phyloP scores from a whole-genome alignment of 176 grass and related monocot genomes.

The Hordeum marinum region DNA sequence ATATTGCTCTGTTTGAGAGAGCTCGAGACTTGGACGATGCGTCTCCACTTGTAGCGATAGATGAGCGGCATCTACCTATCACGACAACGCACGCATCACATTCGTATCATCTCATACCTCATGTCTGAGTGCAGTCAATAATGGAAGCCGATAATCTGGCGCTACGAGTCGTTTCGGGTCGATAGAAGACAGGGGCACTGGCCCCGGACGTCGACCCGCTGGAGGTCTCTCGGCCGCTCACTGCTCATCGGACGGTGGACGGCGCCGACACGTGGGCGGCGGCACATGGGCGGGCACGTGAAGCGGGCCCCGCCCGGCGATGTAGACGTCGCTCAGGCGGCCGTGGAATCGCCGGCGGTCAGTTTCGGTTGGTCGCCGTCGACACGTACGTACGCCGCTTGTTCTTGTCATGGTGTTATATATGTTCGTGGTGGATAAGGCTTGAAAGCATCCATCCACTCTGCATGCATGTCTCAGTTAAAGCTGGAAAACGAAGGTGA shows the following conservation, averaged over 20 bases:
- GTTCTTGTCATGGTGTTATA: neutral
- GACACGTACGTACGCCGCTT: neutral
- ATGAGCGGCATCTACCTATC: neutral
- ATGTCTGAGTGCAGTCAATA: constrained; percentile 25
- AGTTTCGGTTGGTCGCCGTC: constrained; percentile 4
- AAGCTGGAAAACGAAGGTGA: neutral
- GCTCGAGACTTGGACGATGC: neutral
- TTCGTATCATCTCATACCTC: constrained; percentile 7
- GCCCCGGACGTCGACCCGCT: neutral
- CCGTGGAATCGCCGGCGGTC: constrained; percentile 18
- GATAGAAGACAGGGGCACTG: neutral
- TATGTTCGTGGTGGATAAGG: constrained; percentile 29
- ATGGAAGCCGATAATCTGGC: constrained; percentile 19
- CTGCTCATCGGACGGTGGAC: neutral
- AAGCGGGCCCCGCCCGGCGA: neutral
- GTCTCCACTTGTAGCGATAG: constrained; percentile 6
- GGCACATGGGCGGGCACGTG: constrained; percentile 44
- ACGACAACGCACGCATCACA: neutral
- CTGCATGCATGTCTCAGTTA: neutral
- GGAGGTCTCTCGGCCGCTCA: neutral
- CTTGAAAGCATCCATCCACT: constrained; percentile 14
- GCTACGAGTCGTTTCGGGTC: neutral
- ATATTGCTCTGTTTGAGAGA: neutral
- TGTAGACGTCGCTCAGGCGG: constrained; percentile 10
- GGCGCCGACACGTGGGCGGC: neutral